These are phyloP conservation scores for Amaranthus palmeri DNA, from an alignment of 148 eudicot species.

Conservation along the genomic window DNA sequence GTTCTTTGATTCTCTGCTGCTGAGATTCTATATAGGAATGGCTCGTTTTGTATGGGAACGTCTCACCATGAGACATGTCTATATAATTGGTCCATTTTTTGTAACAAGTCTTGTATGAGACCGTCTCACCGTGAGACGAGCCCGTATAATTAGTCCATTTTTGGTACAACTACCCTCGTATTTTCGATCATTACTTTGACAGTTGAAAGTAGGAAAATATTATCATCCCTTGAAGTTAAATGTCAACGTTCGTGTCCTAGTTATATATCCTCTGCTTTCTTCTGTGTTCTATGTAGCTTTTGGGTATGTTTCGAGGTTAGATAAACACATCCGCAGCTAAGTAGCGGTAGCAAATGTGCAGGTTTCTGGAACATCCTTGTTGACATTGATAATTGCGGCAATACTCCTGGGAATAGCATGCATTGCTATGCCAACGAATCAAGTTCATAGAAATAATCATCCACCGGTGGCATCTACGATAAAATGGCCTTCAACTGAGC, in stretches of 20 bases:
- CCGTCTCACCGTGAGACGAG: too few species aligned
- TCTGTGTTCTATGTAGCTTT: not conserved
- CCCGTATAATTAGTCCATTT: too few species aligned
- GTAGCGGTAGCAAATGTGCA: slow-evolving; percentile 4
- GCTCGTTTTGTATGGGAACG: too few species aligned
- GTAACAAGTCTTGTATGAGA: too few species aligned
- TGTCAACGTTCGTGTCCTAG: not conserved
- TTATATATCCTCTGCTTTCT: not conserved
- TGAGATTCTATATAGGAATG: too few species aligned
- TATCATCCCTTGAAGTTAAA: not conserved
- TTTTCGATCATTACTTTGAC: not conserved
- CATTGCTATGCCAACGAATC: slow-evolving; percentile 18
- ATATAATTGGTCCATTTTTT: too few species aligned
- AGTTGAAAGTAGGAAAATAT: not conserved
- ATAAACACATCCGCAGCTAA: not conserved
- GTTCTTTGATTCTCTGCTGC: not conserved
- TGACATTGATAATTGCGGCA: slow-evolving; percentile 19
- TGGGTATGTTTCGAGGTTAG: not conserved
- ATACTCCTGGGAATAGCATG: slow-evolving; percentile 24
- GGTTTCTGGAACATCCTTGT: slow-evolving; percentile 19
- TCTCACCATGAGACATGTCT: too few species aligned
- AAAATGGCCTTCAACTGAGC: slow-evolving; percentile 11
- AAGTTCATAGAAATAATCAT: slow-evolving; percentile 10
- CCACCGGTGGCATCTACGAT: slow-evolving; percentile 6
- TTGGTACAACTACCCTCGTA: too few species aligned